Base-by-base conservation (phyloP, 2,329 filamentous ascomycete genomes). In the Cylindrodendrum hubeiense region DNA sequence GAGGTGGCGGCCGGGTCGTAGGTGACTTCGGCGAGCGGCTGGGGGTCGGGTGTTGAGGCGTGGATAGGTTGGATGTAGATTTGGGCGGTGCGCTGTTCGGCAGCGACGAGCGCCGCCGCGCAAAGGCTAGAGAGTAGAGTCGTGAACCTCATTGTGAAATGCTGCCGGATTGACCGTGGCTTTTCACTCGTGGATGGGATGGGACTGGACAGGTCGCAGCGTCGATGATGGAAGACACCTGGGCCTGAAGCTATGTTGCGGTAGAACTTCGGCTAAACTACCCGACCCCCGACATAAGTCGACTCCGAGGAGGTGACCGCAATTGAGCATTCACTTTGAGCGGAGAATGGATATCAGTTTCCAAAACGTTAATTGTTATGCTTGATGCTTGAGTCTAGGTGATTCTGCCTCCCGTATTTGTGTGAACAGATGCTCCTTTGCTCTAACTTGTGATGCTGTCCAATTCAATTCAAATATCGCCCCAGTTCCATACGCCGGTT, bases 61-160 rank as follows among this genome's bases (percentile, higher is more conserved):
- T 77, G 71, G 66, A 89, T 76, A 56, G 86, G 82, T 67, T 89
- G 86, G 70, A 89, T 79, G 80, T 85, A 87, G 78, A 89, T 79
- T 63, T 86, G 78, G 33, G 83, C 84, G 33, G 82, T 85, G 65
- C 82, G 82, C 44, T 81, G 79, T 44, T 79, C 71, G 63, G 81
- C 80, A 39, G 70, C 72, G 64, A 80, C 81, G 46, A 83, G 70
- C 37, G 81, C 74, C 17, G 81, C 79, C 65, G 81, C 80, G 67
- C 80, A 78, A n/a, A 87, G 75, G 53, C 81, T 76, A 28, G 81
- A 78, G 50, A 86, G 49, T 39, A 85, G 50, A 15, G 79, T 74
- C 19, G 78, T 66, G 67, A 80, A 68, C 71, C 79, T 83, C 85
- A 87, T 87, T 43, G 28, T 73, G 61, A 59, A 46, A 21, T 21